Base-by-base conservation (phyloP, 2,329 filamentous ascomycete genomes). In the Alternaria burnsii region DNA sequence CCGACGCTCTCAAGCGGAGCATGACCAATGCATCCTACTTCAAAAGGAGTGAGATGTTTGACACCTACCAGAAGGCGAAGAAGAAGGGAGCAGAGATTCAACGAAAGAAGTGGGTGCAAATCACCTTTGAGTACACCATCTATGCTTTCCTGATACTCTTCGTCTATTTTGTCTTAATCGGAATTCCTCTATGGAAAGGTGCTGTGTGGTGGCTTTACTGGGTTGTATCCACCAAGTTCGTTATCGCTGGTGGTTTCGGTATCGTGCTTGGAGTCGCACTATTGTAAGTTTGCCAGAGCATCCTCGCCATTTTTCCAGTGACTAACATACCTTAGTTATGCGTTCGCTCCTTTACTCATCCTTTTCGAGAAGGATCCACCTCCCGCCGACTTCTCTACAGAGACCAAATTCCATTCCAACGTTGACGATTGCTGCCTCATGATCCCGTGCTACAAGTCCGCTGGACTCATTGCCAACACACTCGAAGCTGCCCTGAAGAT, bases 91-190 rank as follows among this genome's bases (percentile, higher is more conserved):
- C 32, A 20, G 42, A 72, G 28, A 47, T 72, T 6, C 69, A 78
- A 53, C 67, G 78, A 20, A 72, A 72, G 43, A 69, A 74, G 43
- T 79, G 74, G 72, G 74, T 74, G 22, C 78, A 79, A 55, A 12
- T 76, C 2, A 52, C 72, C 5, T 82, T 82, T 53, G 78, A 82
- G 65, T 80, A 76, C 51, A 61, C 69, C 32, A 65, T 80, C 28
- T 82, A 82, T 52, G 36, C 73, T 3, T 80, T 42, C 40, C 44
- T 71, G 22, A 18, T 79, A 4, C 70, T 70, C 12, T 79, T 83
- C 55, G 70, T 82, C 30, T 83, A 83, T 58, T 82, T 84, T 22
- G 79, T 83, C n/a, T 70, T 83, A 1, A 67, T 84, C 10, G 82
- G 82, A 5, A 57, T 79, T 54, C 82, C 82, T 1, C 59, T 84